These are phyloP conservation scores for Cryptosporidium sp. DNA, from an alignment of 169 alveolate species.

Conservation along the genomic window DNA sequence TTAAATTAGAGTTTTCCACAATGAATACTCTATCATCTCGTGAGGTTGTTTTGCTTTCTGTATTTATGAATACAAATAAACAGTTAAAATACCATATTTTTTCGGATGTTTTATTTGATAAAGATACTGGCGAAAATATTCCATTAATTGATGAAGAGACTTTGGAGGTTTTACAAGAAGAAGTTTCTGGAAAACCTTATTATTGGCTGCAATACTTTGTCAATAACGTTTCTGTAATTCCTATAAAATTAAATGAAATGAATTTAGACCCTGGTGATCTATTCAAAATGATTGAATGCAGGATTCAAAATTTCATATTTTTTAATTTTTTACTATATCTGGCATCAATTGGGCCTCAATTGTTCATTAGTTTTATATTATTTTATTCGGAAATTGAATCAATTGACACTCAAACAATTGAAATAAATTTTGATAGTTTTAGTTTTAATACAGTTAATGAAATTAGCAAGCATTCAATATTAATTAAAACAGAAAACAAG, in stretches of 20 bases:
- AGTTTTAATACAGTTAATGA: not conserved
- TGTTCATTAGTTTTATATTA: conserved; percentile 2
- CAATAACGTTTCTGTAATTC: conserved; percentile 34
- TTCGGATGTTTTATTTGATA: conserved; percentile 49
- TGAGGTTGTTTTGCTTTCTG: conserved; percentile 14
- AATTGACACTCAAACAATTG: not conserved
- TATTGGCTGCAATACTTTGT: conserved; percentile 56
- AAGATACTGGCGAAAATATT: conserved; percentile 38
- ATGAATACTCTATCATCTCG: conserved; percentile 16
- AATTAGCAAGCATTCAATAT: not conserved
- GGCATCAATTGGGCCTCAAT: conserved; percentile 20
- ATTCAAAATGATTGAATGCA: conserved; percentile 30
- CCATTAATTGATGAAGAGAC: conserved; percentile 26
- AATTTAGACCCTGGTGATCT: conserved; percentile 14
- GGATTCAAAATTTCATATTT: conserved; percentile 23
- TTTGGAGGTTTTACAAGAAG: not conserved
- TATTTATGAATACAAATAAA: not conserved
- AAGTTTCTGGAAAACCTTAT: conserved; percentile 43
- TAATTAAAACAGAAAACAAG: not conserved
- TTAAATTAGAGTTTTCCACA: conserved; percentile 22
- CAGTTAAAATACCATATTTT: conserved; percentile 25
- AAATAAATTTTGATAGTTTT: not conserved
- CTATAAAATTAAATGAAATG: not conserved
- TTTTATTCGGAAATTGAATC: conserved; percentile 2
- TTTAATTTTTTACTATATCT: conserved; percentile 33